Evolutionary conservation across 495 filamentous ascomycete species (phyloP).

Genomic region (Penicillium paradoxum): DNA sequence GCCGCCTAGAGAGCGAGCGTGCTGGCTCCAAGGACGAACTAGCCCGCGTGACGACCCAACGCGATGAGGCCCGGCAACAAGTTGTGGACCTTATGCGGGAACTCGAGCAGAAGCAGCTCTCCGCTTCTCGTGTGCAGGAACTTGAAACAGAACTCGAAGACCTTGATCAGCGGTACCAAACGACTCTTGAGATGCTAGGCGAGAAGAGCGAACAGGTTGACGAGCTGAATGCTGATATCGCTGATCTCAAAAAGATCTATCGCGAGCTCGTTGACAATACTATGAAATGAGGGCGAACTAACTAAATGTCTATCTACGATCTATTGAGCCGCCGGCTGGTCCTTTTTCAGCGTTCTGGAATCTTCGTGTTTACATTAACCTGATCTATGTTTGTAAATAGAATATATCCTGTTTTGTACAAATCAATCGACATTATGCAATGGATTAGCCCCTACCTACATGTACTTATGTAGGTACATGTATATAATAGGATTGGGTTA

Average conservation of each 20-base stretch:
- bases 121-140: conserved; percentile 53
- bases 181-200: conserved; percentile 88
- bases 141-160: conserved; percentile 60
- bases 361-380: not conserved
- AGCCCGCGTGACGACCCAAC: conserved; percentile 67
- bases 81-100: conserved; percentile 85
- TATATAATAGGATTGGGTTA: no score
- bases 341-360: not conserved
- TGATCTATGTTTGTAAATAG: conserved; percentile 5
- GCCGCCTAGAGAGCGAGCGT: conserved; percentile 86
- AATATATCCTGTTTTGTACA: not conserved
- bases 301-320: not conserved
- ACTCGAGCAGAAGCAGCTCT: conserved; percentile 61
- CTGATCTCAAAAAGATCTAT: conserved; percentile 92
- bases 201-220: conserved; percentile 95
- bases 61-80: conserved; percentile 87
- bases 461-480: no score
- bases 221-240: conserved; percentile 81
- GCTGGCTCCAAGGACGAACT: conserved; percentile 81
- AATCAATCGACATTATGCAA: not conserved
- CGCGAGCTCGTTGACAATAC: conserved; percentile 85
- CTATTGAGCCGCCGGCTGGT: not conserved
- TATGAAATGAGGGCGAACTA: conserved; percentile 49
- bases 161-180: conserved; percentile 69
- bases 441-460: not conserved